These are phyloP conservation scores for Globisporangium echinulatum DNA, from an alignment of 352 stramenopile genomes.

Conservation along the genomic window DNA sequence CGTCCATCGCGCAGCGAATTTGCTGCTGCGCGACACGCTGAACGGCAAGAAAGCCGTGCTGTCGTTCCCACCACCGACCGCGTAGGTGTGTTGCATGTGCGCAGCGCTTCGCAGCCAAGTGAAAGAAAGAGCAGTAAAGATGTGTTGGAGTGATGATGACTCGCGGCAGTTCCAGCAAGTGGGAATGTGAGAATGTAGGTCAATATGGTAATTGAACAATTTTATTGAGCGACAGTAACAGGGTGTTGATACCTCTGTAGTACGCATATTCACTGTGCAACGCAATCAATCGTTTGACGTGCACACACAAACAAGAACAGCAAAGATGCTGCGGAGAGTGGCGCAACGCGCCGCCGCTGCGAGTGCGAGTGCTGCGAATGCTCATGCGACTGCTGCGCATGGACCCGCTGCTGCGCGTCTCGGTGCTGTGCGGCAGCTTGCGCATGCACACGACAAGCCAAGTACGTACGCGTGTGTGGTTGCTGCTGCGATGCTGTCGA, in stretches of 20 bases:
- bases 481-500: too few relatives aligned
- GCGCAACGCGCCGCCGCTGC: conserved; percentile 10
- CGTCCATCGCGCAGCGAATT: conserved; percentile 69
- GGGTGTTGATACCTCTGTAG: background rate
- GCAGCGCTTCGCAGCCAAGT: too few relatives aligned
- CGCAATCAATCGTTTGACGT: background rate
- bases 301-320: background rate
- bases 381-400: conserved; percentile 11
- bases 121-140: too few relatives aligned
- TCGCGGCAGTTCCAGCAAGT: too few relatives aligned
- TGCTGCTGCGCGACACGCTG: conserved; percentile 67
- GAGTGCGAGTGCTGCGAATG: too few relatives aligned
- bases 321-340: conserved; percentile 24
- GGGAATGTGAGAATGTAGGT: too few relatives aligned
- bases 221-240: background rate
- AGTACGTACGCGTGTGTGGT: conserved; percentile 5
- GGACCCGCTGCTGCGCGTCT: conserved; percentile 9
- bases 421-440: conserved; percentile 14
- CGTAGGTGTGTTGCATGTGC: too few relatives aligned
- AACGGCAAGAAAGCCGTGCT: conserved; percentile 80
- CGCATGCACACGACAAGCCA: conserved; percentile 19
- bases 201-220: too few relatives aligned
- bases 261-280: background rate
- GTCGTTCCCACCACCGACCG: conserved; percentile 52
- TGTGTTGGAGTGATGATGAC: too few relatives aligned